Percentiles rank a stretch among this genome's conserved stretches.
Conservation (phyloP, 176 grass and related monocot genomes). For the Eragrostis curvula region DNA sequence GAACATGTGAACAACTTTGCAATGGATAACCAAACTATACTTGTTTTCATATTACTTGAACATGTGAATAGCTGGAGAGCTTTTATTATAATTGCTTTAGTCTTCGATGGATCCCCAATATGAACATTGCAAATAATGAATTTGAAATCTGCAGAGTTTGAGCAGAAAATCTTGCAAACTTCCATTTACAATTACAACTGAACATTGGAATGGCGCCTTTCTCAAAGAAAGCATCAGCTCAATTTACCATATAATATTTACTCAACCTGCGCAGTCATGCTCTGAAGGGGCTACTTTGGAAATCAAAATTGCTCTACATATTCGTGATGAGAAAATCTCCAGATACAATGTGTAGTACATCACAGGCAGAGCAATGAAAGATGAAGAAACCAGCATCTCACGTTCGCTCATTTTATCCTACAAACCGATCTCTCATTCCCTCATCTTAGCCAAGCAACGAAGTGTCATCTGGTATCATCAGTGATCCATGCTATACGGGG, state of each 20-base stretch:
- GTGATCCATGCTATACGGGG: neutral
- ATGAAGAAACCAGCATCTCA: neutral
- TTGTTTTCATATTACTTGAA: too few species aligned
- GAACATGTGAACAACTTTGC: too few species aligned
- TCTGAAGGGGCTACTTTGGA: neutral
- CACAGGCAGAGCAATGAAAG: constrained; percentile 15
- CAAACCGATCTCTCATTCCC: neutral
- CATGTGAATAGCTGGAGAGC: neutral
- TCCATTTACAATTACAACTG: constrained; percentile 6
- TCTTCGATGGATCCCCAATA: neutral
- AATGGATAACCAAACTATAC: too few species aligned
- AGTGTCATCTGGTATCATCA: neutral
- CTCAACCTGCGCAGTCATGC: neutral
- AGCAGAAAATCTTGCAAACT: neutral
- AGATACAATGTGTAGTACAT: constrained; percentile 31
- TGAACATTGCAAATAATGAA: neutral
- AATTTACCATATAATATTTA: constrained; percentile 45
- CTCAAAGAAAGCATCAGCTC: neutral
- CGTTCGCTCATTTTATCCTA: constrained; percentile 11
- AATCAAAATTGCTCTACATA: constrained; percentile 37
- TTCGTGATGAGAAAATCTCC: constrained; percentile 6
- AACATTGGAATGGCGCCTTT: neutral
- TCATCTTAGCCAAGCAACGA: constrained; percentile 10
- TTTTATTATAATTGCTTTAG: neutral
- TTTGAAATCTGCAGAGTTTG: neutral